Evolutionary conservation across 2,329 filamentous ascomycete species (phyloP), one percentile per base, ranked within the genome.

Genomic region (Emergomyces africanus): DNA sequence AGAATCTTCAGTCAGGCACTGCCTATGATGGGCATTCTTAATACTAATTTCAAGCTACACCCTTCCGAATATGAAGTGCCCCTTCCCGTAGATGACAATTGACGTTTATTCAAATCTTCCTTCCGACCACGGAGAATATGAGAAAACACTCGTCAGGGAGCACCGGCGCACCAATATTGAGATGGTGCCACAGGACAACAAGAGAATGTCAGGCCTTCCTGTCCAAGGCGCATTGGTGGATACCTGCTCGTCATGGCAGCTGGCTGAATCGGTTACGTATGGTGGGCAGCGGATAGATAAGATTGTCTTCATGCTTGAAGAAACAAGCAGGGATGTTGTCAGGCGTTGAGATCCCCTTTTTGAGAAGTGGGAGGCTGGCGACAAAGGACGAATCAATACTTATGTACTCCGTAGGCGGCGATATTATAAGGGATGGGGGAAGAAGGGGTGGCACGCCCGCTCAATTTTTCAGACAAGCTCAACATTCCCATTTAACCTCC

Each of bases 221-320:
- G 67, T 67, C 0, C 58, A 59, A 5, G 59, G 56, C 0, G 59
- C 30, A 5, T 41, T 70, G 14, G 58, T 59, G 1, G 60, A 66
- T n/a, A 65, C 66, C 20, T 74, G 71, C 44, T 30, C 65, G 1
- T 62, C 65, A 3, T 74, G 71, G 71, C 69, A 66, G 39, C 59
- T 70, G 4, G 67, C 66, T 0, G 70, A 74, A 39, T 75, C 69
- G 70, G 61, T 74, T 25, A 67, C 71, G 33, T 74, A 74, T 58
- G 70, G 69, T 0, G 63, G 69, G 10, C 66, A 73, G 59, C 66
- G 71, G 1, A 41, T 74, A 12, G 71, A 74, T 50, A 61, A 68
- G 8, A 60, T 74, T 8, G 48, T 72, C 1, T 66, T 75, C 50
- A 66, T 69, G 23, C 62, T 64, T 44, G 66, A 71, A 54, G 57